Evolutionary conservation across 768 basidiomycete genomes (phyloP).

Genomic region (Hypsizygus marmoreus): DNA sequence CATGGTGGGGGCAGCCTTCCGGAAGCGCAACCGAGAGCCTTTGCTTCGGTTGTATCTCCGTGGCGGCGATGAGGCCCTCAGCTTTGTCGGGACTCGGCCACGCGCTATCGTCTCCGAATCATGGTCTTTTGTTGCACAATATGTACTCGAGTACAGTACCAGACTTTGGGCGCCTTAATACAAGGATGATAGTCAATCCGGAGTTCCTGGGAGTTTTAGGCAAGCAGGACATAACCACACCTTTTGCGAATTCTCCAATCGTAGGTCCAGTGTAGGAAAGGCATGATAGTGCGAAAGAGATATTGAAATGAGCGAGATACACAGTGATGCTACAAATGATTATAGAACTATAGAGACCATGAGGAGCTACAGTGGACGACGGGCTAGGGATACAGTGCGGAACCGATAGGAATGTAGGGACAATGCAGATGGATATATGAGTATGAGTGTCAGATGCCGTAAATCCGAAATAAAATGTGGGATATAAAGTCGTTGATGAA

Average conservation of each 20-base stretch:
- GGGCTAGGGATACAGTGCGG: slow-evolving; percentile 28
- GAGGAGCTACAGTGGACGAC: slow-evolving; percentile 13
- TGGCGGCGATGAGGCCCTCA: too few species aligned
- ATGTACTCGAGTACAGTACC: too few species aligned
- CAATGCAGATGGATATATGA: slow-evolving; percentile 12
- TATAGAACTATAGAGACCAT: neutral
- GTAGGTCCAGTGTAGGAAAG: neutral
- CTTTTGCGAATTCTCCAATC: neutral
- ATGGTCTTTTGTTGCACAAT: too few species aligned
- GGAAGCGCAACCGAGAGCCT: too few species aligned
- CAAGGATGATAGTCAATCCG: too few species aligned
- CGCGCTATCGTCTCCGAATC: too few species aligned
- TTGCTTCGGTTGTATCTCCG: too few species aligned
- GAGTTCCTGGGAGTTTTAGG: too few species aligned
- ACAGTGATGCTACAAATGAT: slow-evolving; percentile 27
- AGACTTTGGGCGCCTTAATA: too few species aligned
- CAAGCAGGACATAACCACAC: neutral
- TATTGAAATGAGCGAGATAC: neutral
- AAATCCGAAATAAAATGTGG: neutral
- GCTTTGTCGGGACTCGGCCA: too few species aligned
- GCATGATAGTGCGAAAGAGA: neutral
- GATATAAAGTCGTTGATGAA: neutral
- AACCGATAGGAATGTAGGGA: slow-evolving; percentile 1
- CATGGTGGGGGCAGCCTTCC: too few species aligned
- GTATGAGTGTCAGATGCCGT: slow-evolving; percentile 6